A percentile compares a stretch with the other conserved stretches of the same genome.
Evolutionary conservation across 768 basidiomycete genomes (phyloP).

Genomic region (Mycena pura): DNA sequence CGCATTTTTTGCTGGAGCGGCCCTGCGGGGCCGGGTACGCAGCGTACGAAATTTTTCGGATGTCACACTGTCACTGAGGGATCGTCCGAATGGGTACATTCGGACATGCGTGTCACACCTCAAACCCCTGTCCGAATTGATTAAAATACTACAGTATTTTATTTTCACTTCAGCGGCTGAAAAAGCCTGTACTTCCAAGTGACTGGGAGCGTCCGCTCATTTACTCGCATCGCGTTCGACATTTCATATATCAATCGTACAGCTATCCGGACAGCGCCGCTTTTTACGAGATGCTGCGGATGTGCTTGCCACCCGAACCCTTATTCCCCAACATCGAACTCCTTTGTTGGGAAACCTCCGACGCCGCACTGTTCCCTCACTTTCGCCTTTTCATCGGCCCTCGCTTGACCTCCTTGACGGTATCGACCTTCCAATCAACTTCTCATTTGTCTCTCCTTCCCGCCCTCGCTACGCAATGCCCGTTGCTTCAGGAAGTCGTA

Average conservation of each 20-base stretch:
- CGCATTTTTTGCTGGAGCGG: no score
- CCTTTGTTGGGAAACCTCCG: not conserved
- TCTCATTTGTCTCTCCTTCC: constrained; percentile 13
- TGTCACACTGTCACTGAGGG: no score
- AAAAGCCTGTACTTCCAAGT: not conserved
- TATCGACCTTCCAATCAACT: not conserved
- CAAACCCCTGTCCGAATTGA: no score
- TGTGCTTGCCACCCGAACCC: not conserved
- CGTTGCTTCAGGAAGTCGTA: not conserved
- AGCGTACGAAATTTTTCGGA: no score
- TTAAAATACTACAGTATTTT: not conserved
- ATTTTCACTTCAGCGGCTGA: not conserved
- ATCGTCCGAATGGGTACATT: no score
- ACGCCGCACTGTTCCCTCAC: not conserved
- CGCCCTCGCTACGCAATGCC: constrained; percentile 2
- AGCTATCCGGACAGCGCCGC: not conserved
- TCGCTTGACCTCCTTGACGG: not conserved
- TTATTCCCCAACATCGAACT: constrained; percentile 7
- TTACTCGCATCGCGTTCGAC: constrained; percentile 1
- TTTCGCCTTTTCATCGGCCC: constrained; percentile 5
- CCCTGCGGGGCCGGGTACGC: no score
- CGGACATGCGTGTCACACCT: no score
- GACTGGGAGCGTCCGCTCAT: constrained; percentile 9
- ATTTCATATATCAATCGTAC: not conserved
- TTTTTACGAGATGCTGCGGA: constrained; percentile 1